phyloP scores from a whole-genome alignment of 164 flowering plant species.

The Magnolia changhungtana region DNA sequence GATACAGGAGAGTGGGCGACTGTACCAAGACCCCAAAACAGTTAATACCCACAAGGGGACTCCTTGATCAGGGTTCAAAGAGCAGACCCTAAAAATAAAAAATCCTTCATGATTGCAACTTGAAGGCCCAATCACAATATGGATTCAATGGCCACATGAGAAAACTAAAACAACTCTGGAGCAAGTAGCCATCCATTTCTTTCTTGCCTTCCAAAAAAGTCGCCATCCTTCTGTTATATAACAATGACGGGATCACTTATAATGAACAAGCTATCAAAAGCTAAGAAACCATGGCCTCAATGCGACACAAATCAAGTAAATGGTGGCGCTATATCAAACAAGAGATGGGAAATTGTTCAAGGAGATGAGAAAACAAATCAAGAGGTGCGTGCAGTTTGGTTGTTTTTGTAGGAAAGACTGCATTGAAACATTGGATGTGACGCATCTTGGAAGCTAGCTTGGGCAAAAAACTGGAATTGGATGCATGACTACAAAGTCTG shows the following conservation, averaged over 20 bases:
- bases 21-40: background rate
- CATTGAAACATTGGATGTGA: background rate
- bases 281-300: background rate
- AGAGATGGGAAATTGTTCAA: background rate
- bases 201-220: too few relatives aligned
- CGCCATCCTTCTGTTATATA: too few relatives aligned
- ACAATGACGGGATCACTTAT: background rate
- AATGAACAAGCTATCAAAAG: background rate
- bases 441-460: too few relatives aligned
- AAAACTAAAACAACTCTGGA: background rate
- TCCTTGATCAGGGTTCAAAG: background rate
- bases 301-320: background rate
- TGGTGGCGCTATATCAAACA: background rate
- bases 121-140: background rate
- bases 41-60: background rate
- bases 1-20: background rate
- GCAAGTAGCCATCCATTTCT: background rate
- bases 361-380: background rate
- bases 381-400: background rate
- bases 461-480: background rate
- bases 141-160: background rate
- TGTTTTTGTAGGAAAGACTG: background rate
- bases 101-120: background rate
- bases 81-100: background rate
- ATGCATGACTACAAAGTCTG: background rate